A percentile compares a stretch with the other conserved stretches of the same genome.
phyloP scores from a whole-genome alignment of 2,329 filamentous ascomycete genomes.

The Allantophomopsis lycopodina region DNA sequence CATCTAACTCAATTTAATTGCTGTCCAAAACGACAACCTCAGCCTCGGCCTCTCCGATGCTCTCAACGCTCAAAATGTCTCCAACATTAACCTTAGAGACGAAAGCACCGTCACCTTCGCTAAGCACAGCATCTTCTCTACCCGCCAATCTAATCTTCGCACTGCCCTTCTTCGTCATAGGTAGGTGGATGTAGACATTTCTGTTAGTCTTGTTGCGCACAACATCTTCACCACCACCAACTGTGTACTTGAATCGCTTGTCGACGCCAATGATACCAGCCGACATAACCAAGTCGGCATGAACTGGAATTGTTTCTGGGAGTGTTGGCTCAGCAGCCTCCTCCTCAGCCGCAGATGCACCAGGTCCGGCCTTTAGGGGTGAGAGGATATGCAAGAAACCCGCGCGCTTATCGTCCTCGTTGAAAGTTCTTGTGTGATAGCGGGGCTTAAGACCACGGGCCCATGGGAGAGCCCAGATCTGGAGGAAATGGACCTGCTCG shows the following conservation, averaged over 20 bases:
- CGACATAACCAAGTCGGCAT: conserved; percentile 74
- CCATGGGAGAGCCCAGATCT: conserved; percentile 81
- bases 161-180: conserved; percentile 66
- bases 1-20: too few relatives aligned
- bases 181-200: conserved; percentile 70
- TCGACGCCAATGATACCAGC: conserved; percentile 59
- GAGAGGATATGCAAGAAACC: conserved; percentile 65
- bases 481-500: conserved; percentile 66
- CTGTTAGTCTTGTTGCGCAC: conserved; percentile 37
- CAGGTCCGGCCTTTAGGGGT: conserved; percentile 51
- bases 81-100: conserved; percentile 50
- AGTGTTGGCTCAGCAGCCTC: conserved; percentile 46
- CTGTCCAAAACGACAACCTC: conserved; percentile 53
- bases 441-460: conserved; percentile 55
- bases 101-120: conserved; percentile 73
- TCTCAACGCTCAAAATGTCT: conserved; percentile 51
- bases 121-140: conserved; percentile 49
- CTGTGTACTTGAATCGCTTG: conserved; percentile 54
- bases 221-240: conserved; percentile 39
- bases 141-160: conserved; percentile 57
- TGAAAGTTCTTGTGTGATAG: conserved; percentile 64
- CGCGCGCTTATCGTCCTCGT: conserved; percentile 58
- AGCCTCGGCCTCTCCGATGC: conserved; percentile 52
- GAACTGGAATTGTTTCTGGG: conserved; percentile 62
- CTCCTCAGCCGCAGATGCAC: conserved; percentile 49